Percentiles rank a stretch among this genome's conserved stretches.
Conservation (phyloP, 345 rosid genomes). For the Brassica incana region DNA sequence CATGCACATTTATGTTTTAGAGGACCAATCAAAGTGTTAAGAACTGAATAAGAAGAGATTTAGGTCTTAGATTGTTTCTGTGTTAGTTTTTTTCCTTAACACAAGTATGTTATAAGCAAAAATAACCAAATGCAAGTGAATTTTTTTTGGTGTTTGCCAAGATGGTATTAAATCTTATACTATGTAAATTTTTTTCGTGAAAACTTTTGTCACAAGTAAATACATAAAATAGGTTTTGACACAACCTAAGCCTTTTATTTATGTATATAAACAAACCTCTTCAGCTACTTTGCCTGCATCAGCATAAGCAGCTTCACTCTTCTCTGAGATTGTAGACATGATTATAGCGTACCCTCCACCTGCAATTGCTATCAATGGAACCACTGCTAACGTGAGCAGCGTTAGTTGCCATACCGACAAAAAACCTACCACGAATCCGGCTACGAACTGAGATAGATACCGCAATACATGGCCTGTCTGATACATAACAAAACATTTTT, state of each 20-base stretch:
- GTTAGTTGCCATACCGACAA: slow-evolving; percentile 78
- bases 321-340: slow-evolving; percentile 73
- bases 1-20: not conserved
- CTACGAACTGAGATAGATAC: slow-evolving; percentile 63
- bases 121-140: too few species aligned
- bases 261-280: slow-evolving; percentile 50
- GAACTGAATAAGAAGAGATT: not conserved
- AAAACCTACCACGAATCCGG: slow-evolving; percentile 70
- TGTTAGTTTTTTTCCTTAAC: too few species aligned
- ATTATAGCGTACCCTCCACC: slow-evolving; percentile 71
- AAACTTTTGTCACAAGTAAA: not conserved
- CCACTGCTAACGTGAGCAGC: slow-evolving; percentile 80
- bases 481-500: slow-evolving; percentile 20
- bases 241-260: not conserved
- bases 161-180: not conserved
- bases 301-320: slow-evolving; percentile 81
- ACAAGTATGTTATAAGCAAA: too few species aligned
- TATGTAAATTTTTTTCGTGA: not conserved
- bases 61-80: not conserved
- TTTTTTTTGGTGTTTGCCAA: too few species aligned
- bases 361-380: slow-evolving; percentile 74
- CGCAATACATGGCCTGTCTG: slow-evolving; percentile 81
- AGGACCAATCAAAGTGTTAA: not conserved
- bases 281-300: slow-evolving; percentile 80
- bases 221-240: not conserved